Conservation (phyloP, 1,139 yeast genomes). For the Insectozyma bohioensis region DNA sequence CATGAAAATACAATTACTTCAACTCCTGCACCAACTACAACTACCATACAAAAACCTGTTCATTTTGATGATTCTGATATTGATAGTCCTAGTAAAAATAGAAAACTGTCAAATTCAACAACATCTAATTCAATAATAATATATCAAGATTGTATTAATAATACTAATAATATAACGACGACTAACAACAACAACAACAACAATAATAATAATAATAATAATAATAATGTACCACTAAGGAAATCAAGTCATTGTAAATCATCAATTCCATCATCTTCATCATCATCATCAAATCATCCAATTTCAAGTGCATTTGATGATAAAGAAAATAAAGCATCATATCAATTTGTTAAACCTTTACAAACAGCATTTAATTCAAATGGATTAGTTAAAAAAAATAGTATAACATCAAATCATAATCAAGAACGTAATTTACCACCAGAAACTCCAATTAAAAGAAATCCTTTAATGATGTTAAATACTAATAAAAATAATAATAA, state of each 20-base stretch:
- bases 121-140: slow-evolving; percentile 15
- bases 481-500: slow-evolving; percentile 24
- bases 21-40: slow-evolving; percentile 18
- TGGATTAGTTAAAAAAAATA: slow-evolving; percentile 72
- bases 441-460: slow-evolving; percentile 79
- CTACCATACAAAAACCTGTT: slow-evolving; percentile 15
- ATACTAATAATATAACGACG: too few relatives aligned
- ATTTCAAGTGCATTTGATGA: slow-evolving; percentile 28
- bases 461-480: slow-evolving; percentile 43
- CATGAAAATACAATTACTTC: slow-evolving; percentile 18
- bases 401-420: slow-evolving; percentile 27
- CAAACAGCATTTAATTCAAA: slow-evolving; percentile 82
- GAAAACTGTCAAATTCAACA: slow-evolving; percentile 27
- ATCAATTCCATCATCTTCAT: not conserved
- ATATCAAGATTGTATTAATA: slow-evolving; percentile 25
- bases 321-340: slow-evolving; percentile 48
- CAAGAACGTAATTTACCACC: slow-evolving; percentile 50
- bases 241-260: not conserved
- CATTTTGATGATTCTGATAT: slow-evolving; percentile 27
- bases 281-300: too few relatives aligned
- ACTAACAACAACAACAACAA: slow-evolving; percentile 3
- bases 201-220: not conserved
- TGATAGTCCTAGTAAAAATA: slow-evolving; percentile 36
- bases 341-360: slow-evolving; percentile 74
- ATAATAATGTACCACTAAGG: not conserved